phyloP scores from a whole-genome alignment of 2,329 filamentous ascomycete genomes.

The Phaeoacremonium minimum region DNA sequence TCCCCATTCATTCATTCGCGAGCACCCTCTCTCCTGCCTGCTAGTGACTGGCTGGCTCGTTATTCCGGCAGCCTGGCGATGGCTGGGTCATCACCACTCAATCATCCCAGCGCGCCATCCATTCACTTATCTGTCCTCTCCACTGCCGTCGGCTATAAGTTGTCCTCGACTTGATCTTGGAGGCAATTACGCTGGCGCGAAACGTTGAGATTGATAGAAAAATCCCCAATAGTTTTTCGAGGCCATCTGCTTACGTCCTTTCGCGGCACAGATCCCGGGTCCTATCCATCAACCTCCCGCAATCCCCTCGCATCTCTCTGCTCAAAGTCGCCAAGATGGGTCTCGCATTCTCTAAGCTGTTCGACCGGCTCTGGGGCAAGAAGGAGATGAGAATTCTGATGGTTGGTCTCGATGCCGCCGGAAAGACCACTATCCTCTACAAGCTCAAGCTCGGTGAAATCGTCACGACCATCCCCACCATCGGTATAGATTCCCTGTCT shows the following conservation, averaged over 20 bases:
- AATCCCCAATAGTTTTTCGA: too few relatives aligned
- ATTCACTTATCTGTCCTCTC: conserved; percentile 11
- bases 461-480: conserved; percentile 98
- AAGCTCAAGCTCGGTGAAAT: conserved; percentile 99
- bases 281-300: conserved; percentile 15
- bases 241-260: neutral
- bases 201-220: too few relatives aligned
- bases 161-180: too few relatives aligned
- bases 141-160: conserved; percentile 1
- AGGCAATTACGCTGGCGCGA: too few relatives aligned
- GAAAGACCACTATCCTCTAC: conserved; percentile 99
- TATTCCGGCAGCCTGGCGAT: conserved; percentile 9
- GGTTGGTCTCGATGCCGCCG: conserved; percentile 98
- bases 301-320: conserved; percentile 28
- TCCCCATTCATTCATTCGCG: neutral
- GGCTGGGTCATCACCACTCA: conserved; percentile 3
- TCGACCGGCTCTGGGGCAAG: conserved; percentile 96
- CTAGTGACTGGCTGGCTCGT: neutral
- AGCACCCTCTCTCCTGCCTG: neutral
- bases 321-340: conserved; percentile 74
- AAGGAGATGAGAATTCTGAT: conserved; percentile 99
- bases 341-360: conserved; percentile 95
- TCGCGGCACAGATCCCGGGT: neutral
- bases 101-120: conserved; percentile 6
- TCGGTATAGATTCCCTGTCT: conserved; percentile 75